Evolutionary conservation across 306 rosid species (phyloP).

Genomic region (Vicia faba): DNA sequence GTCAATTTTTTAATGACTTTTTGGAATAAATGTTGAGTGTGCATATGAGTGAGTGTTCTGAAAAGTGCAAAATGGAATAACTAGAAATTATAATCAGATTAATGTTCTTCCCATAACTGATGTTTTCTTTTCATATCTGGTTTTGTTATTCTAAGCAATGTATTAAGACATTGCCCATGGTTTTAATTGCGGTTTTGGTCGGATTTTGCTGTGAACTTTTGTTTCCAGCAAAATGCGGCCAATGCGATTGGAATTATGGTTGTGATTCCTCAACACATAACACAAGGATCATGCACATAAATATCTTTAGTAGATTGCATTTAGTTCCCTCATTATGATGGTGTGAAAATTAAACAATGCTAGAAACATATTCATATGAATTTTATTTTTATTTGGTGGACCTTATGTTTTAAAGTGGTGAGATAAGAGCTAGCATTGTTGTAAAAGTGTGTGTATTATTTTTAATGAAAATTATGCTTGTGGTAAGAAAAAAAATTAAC

Average conservation of each 20-base stretch:
- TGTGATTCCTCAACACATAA: no score
- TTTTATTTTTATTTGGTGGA: background rate
- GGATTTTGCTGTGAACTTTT: background rate
- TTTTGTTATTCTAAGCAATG: background rate
- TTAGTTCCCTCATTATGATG: background rate
- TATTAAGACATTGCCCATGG: background rate
- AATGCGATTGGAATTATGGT: background rate
- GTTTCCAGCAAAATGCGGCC: background rate
- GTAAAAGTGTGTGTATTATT: background rate
- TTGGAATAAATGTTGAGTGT: conserved; percentile 54
- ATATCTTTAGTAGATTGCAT: background rate
- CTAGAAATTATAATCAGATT: conserved; percentile 35
- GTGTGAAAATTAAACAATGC: background rate
- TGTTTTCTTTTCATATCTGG: conserved; percentile 42
- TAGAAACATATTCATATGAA: background rate
- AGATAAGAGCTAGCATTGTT: background rate
- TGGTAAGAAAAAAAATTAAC: background rate
- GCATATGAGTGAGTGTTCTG: conserved; percentile 51
- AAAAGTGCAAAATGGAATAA: conserved; percentile 54
- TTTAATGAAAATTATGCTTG: background rate
- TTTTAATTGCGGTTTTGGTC: background rate
- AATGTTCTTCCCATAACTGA: conserved; percentile 51
- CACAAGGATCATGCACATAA: background rate
- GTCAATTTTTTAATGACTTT: conserved; percentile 41
- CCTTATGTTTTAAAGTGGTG: background rate